Evolutionary conservation across 345 rosid species (phyloP), one percentile per base, ranked within the genome.

Genomic region (Xanthoceras sorbifolium): DNA sequence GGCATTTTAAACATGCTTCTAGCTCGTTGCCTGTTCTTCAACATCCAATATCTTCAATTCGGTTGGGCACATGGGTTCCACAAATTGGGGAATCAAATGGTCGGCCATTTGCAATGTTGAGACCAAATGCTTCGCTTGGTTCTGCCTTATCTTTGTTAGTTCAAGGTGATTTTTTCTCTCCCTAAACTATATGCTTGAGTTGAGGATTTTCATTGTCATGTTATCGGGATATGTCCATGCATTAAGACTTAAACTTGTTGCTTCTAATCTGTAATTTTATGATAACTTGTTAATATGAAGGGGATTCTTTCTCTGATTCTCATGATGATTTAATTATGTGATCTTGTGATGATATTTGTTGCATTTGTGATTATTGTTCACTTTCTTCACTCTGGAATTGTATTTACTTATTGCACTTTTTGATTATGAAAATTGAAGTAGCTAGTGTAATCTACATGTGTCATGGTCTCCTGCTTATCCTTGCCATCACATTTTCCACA

Each of bases 41-140:
- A 83, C 97, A 87, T 55, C 94, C 98, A 42, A 80, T 96, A 73
- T 87, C 85, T 87, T 85, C 95, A 78, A 82, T 96, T 77, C 94
- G 84, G 66, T 80, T 94, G 75, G 98, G 99, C 59, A 91, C 98
- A 40, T 91, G 98, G 98, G 97, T 96, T 84, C 98, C 95, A 12
- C 86, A 85, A 83, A 89, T 96, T 62, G 97, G 97, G 64, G 97
- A 94, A 78, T 76, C 94, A 76, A 90, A 84, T 79, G 75, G 88
- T 64, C 82, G 82, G n/a, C 87, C 90, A 14, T 81, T 91, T 67
- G 91, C 93, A 32, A 87, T 86, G 82, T 79, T 91, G 85, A 89
- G 85, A 82, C 96, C 93, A 77, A 84, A 89, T 76, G 88, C 97
- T 62, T 85, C 92, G 32, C 90, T 93, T 66, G 87, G 90, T 83